A percentile compares a stretch with the other conserved stretches of the same genome.
Conservation (phyloP, 2,329 filamentous ascomycete genomes). For the Hortaea werneckii region DNA sequence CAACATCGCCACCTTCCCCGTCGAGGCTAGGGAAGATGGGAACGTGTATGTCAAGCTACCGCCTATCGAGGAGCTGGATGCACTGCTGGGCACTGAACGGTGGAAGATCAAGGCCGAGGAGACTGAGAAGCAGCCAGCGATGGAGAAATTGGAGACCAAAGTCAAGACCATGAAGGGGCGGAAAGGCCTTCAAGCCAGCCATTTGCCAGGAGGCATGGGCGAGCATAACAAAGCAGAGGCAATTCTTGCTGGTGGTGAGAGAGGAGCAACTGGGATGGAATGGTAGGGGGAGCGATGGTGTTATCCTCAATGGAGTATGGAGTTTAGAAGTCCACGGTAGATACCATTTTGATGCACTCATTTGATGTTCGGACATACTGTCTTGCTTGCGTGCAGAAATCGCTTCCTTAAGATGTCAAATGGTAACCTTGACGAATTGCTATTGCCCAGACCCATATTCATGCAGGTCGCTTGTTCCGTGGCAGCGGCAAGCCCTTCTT, state of each 20-base stretch:
- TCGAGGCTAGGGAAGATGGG: conserved; percentile 65
- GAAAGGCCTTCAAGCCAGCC: conserved; percentile 37
- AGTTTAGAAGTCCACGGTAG: not conserved
- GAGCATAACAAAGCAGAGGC: conserved; percentile 32
- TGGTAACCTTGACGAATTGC: no score
- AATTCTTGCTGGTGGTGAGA: conserved; percentile 38
- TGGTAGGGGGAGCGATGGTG: conserved; percentile 25
- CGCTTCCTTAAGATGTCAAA: no score
- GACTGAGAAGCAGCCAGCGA: conserved; percentile 34
- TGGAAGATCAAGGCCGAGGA: conserved; percentile 73
- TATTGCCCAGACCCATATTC: no score
- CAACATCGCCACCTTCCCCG: conserved; percentile 72
- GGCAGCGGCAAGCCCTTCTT: no score
- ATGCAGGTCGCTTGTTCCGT: no score
- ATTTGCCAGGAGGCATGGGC: conserved; percentile 35
- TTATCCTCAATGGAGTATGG: not conserved
- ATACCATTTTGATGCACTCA: not conserved
- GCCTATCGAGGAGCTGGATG: conserved; percentile 69
- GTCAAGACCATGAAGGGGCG: conserved; percentile 45
- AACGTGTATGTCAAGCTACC: conserved; percentile 73
- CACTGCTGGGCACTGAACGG: conserved; percentile 62
- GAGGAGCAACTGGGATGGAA: conserved; percentile 33
- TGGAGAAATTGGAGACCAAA: conserved; percentile 47
- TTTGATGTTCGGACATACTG: no score
- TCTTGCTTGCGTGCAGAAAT: no score